A percentile compares a stretch with the other conserved stretches of the same genome.
These are phyloP conservation scores for Leccinum obscurum DNA, from an alignment of 768 basidiomycete genomes.

Conservation along the genomic window DNA sequence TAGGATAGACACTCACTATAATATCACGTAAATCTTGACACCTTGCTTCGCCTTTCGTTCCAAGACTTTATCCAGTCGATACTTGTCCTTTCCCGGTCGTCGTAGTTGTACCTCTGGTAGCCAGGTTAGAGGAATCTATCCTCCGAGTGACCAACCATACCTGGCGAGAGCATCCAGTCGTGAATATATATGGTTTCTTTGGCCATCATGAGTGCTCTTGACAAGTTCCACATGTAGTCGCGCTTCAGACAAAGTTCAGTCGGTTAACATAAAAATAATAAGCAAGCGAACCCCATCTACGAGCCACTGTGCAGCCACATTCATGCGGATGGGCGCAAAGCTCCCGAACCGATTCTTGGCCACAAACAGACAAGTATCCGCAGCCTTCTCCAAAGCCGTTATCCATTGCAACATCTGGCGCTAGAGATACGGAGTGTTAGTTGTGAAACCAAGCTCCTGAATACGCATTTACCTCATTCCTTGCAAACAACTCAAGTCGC, in stretches of 20 bases:
- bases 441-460: neutral
- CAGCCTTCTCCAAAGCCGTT: constrained; percentile 81
- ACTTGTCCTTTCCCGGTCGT: constrained; percentile 79
- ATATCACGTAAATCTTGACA: constrained; percentile 92
- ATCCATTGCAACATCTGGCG: constrained; percentile 98
- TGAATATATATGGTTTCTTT: constrained; percentile 91
- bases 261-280: neutral
- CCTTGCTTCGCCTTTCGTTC: constrained; percentile 93
- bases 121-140: neutral
- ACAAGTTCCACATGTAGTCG: constrained; percentile 98
- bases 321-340: constrained; percentile 89
- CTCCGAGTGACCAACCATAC: constrained; percentile 37
- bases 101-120: constrained; percentile 74
- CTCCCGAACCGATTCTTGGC: constrained; percentile 87
- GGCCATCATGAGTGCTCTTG: constrained; percentile 86
- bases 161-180: constrained; percentile 97
- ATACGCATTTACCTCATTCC: constrained; percentile 63
- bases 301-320: constrained; percentile 96
- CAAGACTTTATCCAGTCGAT: constrained; percentile 83
- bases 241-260: constrained; percentile 49
- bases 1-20: constrained; percentile 62
- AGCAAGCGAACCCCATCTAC: constrained; percentile 81
- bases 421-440: constrained; percentile 36
- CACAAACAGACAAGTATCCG: constrained; percentile 74
- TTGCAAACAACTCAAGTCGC: constrained; percentile 81